phyloP scores from a whole-genome alignment of 2,329 filamentous ascomycete species.

The Ophiostoma himal-ulmi region DNA sequence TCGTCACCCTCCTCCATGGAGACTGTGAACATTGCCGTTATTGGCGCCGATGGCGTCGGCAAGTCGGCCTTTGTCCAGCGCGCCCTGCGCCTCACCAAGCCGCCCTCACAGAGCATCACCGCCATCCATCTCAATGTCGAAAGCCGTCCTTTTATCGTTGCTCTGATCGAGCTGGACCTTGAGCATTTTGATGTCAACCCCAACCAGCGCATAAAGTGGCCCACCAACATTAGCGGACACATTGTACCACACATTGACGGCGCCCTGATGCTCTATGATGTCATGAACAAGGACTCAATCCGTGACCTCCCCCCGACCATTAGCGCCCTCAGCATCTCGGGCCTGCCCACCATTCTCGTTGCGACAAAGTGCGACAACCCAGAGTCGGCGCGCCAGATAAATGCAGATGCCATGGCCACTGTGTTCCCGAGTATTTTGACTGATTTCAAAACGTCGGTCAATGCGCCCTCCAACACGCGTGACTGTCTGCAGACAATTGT shows the following conservation, averaged over 20 bases:
- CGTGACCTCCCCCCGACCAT: constrained; percentile 67
- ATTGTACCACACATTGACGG: constrained; percentile 73
- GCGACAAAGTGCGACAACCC: constrained; percentile 86
- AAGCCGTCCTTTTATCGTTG: constrained; percentile 52
- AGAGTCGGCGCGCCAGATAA: constrained; percentile 62
- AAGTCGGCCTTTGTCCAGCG: constrained; percentile 64
- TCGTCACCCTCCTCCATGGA: constrained; percentile 41
- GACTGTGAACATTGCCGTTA: constrained; percentile 58
- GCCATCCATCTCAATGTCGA: constrained; percentile 55
- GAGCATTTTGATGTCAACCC: constrained; percentile 58
- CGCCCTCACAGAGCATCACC: constrained; percentile 50
- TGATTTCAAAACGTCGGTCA: constrained; percentile 66
- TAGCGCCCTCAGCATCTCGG: constrained; percentile 64
- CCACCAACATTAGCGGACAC: constrained; percentile 62
- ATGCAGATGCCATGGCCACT: constrained; percentile 57
- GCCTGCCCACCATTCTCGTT: constrained; percentile 72
- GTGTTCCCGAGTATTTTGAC: constrained; percentile 65
- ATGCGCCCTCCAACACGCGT: constrained; percentile 65
- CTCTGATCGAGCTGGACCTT: constrained; percentile 59
- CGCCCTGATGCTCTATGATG: constrained; percentile 81
- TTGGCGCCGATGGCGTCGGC: constrained; percentile 60
- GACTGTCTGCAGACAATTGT: constrained; percentile 72
- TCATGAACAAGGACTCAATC: constrained; percentile 70
- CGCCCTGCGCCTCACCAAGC: constrained; percentile 50
- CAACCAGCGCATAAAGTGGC: constrained; percentile 57